Evolutionary conservation across 306 rosid genomes (phyloP), one percentile per base, ranked within the genome.

Genomic region (Vigna reflexopilosa): DNA sequence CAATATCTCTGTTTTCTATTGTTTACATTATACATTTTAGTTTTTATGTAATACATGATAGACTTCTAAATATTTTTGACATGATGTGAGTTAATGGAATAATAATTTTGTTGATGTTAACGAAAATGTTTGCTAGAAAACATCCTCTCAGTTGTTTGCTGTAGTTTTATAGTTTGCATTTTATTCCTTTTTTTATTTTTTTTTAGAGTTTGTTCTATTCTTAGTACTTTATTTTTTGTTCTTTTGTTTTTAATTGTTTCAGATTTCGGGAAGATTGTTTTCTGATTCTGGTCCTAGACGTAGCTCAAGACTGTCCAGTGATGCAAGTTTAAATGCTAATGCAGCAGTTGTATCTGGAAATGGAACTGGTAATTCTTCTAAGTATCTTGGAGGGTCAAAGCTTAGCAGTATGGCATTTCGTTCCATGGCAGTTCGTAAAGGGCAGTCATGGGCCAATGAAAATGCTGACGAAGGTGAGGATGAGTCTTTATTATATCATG

Each of bases 201-300:
- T 19, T 51, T 38, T 51, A 61, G 55, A 40, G 49, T 61, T 62
- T 58, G 72, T 44, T 77, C 76, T 26, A 11, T 45, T 73, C 52
- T 70, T 67, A 66, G 11, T 56, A 36, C 32, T 34, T 64, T 22
- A 34, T 40, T 40, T 34, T 75, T 67, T n/a, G 8, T 0, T 20
- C 45, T 12, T 34, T 34, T 34, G 38, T 34, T 34, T 24, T 22
- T 48, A 65, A 17, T 52, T 72, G 42, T 59, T 52, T 47, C 84
- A 85, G 88, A 92, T 95, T 82, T 95, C 98, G 72, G 97, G 98
- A 76, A 90, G 97, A 78, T 87, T 90, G 82, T 92, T 93, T 81
- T 87, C 93, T 81, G 98, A 95, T 89, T 92, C 98, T 83, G 97
- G 92, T 72, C 93, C 89, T 59, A 91, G 98, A 73, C 89, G 98